Percentiles rank a stretch among this genome's conserved stretches.
phyloP scores from a whole-genome alignment of 768 basidiomycete genomes.

The Favolaschia claudopus region DNA sequence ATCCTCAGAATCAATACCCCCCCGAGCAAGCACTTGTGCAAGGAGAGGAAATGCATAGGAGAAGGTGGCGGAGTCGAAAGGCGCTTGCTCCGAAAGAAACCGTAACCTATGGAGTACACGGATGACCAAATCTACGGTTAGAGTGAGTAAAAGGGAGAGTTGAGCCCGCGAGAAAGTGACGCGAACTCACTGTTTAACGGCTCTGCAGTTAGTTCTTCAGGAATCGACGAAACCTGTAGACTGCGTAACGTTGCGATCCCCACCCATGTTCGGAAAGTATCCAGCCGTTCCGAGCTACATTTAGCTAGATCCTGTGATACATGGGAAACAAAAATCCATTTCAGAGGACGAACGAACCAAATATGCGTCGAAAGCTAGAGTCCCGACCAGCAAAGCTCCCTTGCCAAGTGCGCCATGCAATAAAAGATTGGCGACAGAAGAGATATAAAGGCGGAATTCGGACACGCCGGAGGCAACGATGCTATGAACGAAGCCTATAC shows the following conservation, averaged over 20 bases:
- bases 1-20: constrained; percentile 70
- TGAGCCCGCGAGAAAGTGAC: constrained; percentile 44
- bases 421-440: constrained; percentile 63
- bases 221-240: constrained; percentile 68
- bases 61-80: constrained; percentile 88
- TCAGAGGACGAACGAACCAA: constrained; percentile 52
- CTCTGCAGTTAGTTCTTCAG: constrained; percentile 77
- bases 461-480: constrained; percentile 59
- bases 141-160: not conserved
- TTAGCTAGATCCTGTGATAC: constrained; percentile 68
- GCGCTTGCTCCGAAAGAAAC: constrained; percentile 78
- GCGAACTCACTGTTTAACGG: constrained; percentile 54
- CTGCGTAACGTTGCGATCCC: constrained; percentile 87
- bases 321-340: not conserved
- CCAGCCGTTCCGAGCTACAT: constrained; percentile 79
- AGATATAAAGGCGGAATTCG: constrained; percentile 64
- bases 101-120: constrained; percentile 88
- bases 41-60: constrained; percentile 83
- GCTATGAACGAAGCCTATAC: constrained; percentile 72
- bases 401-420: constrained; percentile 69
- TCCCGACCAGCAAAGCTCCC: constrained; percentile 69
- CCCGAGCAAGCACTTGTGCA: constrained; percentile 67
- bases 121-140: constrained; percentile 68
- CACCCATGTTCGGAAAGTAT: constrained; percentile 71
- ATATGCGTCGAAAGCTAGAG: constrained; percentile 76